Base-by-base conservation (phyloP, 2,329 filamentous ascomycete genomes). In the Fusarium cicatricum region DNA sequence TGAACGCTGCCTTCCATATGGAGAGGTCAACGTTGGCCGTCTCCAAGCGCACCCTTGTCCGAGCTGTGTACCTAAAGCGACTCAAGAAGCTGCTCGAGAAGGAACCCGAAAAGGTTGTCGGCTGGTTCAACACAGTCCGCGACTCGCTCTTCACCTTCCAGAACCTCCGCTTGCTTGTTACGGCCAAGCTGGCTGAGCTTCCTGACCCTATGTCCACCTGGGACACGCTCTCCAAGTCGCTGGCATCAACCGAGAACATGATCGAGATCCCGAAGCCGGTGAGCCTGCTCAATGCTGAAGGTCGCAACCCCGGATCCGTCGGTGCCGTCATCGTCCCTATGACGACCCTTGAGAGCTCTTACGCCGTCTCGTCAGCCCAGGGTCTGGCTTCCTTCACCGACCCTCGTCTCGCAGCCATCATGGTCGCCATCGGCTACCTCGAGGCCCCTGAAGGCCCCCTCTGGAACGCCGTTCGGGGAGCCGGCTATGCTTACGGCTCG, bases 391-490 rank as follows among this genome's bases (percentile, higher is more conserved):
- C 89, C 0, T 93, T 90, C 70, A 81, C 84, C 4, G 89, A 97
- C 68, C 88, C 92, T 0, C 83, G 86, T 14, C 81, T 98, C 1
- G 92, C 95, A 0, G 88, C 93, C 2, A 82, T 97, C 45, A 85
- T 96, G 73, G 93, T 99, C 8, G 92, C 94, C 1, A 86, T 92
- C 43, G 88, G 92, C 16, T 98, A 97, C 71, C 88, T 99, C 57
- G 93, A 97, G 71, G 88, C 92, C 1, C 90, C 96, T 15, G 95
- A 99, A 75, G 95, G 95, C 0, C 95, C 95, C 1, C 85, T 99
- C 28, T 98, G 95, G 94, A 90, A 90, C 60, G 91, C 92, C 0
- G 90, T 98, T 42, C 91, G 95, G 40, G 95, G 95, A 51, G 95
- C 91, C 37, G 95, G 95, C 38, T 87, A 98, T 46, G 95, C 95